Conservation (phyloP, 306 rosid species). For the Citrullus amarus region DNA sequence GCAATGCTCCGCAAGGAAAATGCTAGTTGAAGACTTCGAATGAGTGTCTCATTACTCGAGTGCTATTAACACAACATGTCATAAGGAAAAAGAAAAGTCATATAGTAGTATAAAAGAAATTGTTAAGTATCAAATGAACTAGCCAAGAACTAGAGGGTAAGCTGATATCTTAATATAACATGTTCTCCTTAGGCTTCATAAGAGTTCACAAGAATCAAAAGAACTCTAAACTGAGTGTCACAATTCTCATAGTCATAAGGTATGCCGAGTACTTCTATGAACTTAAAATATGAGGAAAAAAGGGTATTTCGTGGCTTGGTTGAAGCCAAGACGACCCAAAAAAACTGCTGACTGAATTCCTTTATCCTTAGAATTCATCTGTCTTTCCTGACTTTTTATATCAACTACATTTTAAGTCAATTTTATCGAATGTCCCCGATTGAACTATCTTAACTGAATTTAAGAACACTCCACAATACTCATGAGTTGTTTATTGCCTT, state of each 20-base stretch:
- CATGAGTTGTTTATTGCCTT: background rate
- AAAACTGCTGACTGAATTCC: background rate
- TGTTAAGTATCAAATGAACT: background rate
- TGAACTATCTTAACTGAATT: background rate
- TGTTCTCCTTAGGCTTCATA: background rate
- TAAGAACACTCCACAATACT: background rate
- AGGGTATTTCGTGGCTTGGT: background rate
- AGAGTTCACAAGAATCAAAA: background rate
- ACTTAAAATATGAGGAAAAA: background rate
- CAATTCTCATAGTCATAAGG: background rate
- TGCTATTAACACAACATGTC: conserved; percentile 21
- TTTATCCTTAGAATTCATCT: background rate
- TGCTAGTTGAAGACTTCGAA: conserved; percentile 72
- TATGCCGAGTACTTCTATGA: background rate
- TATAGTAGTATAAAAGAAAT: background rate
- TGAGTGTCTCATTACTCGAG: conserved; percentile 45
- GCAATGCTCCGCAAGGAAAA: conserved; percentile 68
- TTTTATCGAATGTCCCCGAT: too few relatives aligned
- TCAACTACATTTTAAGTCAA: background rate
- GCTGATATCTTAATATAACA: background rate
- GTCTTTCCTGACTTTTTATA: background rate
- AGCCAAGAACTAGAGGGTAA: background rate
- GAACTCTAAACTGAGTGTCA: background rate
- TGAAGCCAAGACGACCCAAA: background rate
- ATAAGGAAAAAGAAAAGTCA: background rate